These are phyloP conservation scores for Chaetomium cochliodes DNA, from an alignment of 495 filamentous ascomycete genomes.

Conservation along the genomic window DNA sequence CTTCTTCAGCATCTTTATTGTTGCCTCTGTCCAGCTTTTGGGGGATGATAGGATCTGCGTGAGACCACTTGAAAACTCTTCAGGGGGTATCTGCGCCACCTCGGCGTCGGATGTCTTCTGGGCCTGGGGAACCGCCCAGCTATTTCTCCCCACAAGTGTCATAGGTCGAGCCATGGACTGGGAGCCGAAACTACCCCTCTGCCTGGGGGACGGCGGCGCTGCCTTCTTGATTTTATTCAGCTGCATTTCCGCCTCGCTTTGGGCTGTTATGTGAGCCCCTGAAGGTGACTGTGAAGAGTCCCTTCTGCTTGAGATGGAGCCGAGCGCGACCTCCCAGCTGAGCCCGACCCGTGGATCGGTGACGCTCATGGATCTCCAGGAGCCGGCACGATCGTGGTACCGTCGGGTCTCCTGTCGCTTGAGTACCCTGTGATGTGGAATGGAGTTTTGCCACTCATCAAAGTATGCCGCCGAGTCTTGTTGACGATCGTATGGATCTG, in stretches of 20 bases:
- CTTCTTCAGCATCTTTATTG: slow-evolving; percentile 39
- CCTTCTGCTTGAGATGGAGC: slow-evolving; percentile 29
- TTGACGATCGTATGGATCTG: not conserved
- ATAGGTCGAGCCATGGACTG: slow-evolving; percentile 28
- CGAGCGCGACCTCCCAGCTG: slow-evolving; percentile 43
- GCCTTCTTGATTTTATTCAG: slow-evolving; percentile 41
- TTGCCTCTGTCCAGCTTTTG: slow-evolving; percentile 33
- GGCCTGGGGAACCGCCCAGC: slow-evolving; percentile 36
- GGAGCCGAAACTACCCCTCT: slow-evolving; percentile 15
- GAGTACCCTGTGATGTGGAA: slow-evolving; percentile 48
- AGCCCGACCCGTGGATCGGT: slow-evolving; percentile 49
- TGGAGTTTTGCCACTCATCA: slow-evolving; percentile 28
- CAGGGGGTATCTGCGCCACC: slow-evolving; percentile 28
- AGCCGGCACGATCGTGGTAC: slow-evolving; percentile 50
- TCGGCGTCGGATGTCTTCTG: slow-evolving; percentile 29
- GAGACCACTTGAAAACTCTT: slow-evolving; percentile 35
- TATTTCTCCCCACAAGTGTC: slow-evolving; percentile 34
- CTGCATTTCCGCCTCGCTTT: slow-evolving; percentile 42
- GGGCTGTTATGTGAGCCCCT: slow-evolving; percentile 33
- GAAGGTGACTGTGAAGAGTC: slow-evolving; percentile 18
- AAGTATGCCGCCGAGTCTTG: not conserved
- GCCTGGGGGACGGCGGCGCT: slow-evolving; percentile 20
- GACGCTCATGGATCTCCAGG: slow-evolving; percentile 48
- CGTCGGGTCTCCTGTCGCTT: slow-evolving; percentile 41
- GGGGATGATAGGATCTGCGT: slow-evolving; percentile 31